Base-by-base conservation (phyloP, 2,329 filamentous ascomycete species). In the Sclerotinia glacialis region DNA sequence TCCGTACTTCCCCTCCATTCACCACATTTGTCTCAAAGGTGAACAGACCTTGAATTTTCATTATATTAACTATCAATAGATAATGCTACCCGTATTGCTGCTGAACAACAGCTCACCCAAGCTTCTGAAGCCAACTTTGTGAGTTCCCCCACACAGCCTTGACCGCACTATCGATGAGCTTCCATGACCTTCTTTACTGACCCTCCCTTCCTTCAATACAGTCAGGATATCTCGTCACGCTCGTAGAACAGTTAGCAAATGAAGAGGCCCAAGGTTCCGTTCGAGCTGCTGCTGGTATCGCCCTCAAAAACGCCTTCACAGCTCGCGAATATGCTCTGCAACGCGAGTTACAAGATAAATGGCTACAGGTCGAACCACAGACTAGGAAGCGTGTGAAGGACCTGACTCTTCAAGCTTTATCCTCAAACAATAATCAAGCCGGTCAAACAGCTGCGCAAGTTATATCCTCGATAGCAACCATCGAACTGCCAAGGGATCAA, bases 221-320 rank as follows among this genome's bases (percentile, higher is more conserved):
- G 95, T 89, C 95, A 76, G 87, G 90, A 79, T 99, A 99, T 81
- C 88, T 98, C 73, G 88, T 89, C 73, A 95, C 93, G 71, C 90
- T 99, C 77, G 94, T 95, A 73, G 90, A 92, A 81, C 92, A 96
- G 80, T 88, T 99, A 76, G 93, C 93, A 77, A 97, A 97, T 80
- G 94, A 98, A 77, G 85, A 86, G 73, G 89, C 90, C 72, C 85
- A 91, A 77, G 86, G 90, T 71, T 86, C 92, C 77, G 95, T 97
- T 77, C 90, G 95, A 84, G 90, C 92, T 74, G 94, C 95, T 73
- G 95, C 95, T 75, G 95, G 93, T 87, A 87, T 99, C 74, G 94
- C 95, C 74, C 84, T 99, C 77, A 99, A 99, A 83, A 99, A 99
- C 85, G 91, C 95, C 76, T 98, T 99, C 83, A 92, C 92, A 77